Evolutionary conservation across 768 basidiomycete genomes (phyloP), one percentile per base, ranked within the genome.

Genomic region (Dacryopinax primogenitus): DNA sequence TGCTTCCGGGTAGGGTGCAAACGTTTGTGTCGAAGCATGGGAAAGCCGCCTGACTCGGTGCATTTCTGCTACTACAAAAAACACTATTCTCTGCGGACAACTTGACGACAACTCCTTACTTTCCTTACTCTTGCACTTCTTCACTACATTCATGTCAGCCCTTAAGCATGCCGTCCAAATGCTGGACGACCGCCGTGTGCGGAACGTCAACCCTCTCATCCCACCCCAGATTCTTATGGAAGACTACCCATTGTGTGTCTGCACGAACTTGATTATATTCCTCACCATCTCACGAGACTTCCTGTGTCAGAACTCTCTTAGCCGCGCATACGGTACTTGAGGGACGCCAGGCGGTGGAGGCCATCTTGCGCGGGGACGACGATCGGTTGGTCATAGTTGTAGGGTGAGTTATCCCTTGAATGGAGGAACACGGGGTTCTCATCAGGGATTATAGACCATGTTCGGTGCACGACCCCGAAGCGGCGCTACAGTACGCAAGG

Each of bases 211-310:
- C 41, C 93, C 93, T 32, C 77, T 97, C 65, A 93, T 97, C 65
- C 93, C 93, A 62, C 93, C 93, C 23, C 92, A 94, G 72, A 95
- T 97, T 67, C 81, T 97, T 1, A 88, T 89, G 69, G 93, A 97
- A 74, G 93, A 97, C 75, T 81, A 90, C n/a, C 90, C 90, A 44
- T 76, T 92, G 88, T 90, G 76, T 1, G 64, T 58, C 63, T n/a
- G 11, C 23, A 35, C 28, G 58, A 33, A 39, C 6, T 64, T 66
- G 62, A 33, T 2, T 39, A 36, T 45, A 68, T 69, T 1, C 12
- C 30, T 18, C 36, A 26, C 13, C 67, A 33, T 34, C 18, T 45
- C 65, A 23, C 1, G 62, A 23, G 32, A 68, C 21, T 69, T 63
- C 62, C 45, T 67, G 51, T 47, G 67, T 13, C 65, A 93, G 89